These are phyloP conservation scores for Sabuloglossum arenarium DNA, from an alignment of 495 filamentous ascomycete species.

Conservation along the genomic window DNA sequence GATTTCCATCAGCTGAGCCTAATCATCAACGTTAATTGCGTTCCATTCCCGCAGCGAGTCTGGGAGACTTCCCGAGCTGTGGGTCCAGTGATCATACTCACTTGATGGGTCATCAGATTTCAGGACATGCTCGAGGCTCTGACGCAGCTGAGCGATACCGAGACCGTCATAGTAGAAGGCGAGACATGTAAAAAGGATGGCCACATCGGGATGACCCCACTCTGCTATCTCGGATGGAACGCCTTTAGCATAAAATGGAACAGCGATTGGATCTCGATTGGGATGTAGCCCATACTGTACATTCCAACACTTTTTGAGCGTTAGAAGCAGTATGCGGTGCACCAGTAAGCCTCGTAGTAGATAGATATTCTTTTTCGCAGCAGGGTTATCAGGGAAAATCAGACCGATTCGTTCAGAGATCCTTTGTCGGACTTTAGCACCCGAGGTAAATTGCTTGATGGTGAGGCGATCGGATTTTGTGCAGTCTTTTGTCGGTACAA, in stretches of 20 bases:
- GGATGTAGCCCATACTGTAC: constrained; percentile 24
- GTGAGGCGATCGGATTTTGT: constrained; percentile 8
- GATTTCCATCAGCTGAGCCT: constrained; percentile 14
- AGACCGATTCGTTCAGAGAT: constrained; percentile 1
- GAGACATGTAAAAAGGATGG: constrained; percentile 30
- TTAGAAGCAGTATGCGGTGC: constrained; percentile 19
- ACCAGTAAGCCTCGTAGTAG: constrained; percentile 22
- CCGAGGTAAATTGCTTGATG: constrained; percentile 18
- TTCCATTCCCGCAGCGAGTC: constrained; percentile 22
- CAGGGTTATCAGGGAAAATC: constrained; percentile 10
- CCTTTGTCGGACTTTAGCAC: not conserved
- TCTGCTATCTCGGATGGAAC: constrained; percentile 28
- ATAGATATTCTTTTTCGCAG: constrained; percentile 6
- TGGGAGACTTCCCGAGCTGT: constrained; percentile 17
- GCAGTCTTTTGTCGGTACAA: constrained; percentile 7
- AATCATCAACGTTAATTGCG: constrained; percentile 29
- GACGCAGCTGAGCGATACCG: constrained; percentile 3
- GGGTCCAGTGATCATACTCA: constrained; percentile 27
- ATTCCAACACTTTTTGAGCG: constrained; percentile 23
- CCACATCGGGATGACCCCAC: constrained; percentile 33
- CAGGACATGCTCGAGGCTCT: not conserved
- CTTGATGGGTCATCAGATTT: constrained; percentile 29
- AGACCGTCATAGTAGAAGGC: constrained; percentile 31
- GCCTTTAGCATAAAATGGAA: constrained; percentile 24
- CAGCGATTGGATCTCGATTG: constrained; percentile 22